phyloP scores from a whole-genome alignment of 2,329 filamentous ascomycete species.

The Plectosphaerella sp. region DNA sequence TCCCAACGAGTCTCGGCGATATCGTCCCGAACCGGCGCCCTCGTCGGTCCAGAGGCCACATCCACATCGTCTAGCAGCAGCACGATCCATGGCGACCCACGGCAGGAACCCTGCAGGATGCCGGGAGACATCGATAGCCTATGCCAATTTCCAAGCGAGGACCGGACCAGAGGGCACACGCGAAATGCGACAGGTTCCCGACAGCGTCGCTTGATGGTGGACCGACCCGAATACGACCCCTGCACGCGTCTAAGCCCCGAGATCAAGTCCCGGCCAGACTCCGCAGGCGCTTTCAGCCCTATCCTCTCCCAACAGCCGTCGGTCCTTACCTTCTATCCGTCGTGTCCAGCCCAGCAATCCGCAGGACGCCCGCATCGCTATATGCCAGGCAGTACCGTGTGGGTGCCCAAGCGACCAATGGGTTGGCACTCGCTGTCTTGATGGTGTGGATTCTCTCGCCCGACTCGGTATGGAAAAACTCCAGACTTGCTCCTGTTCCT shows the following conservation, averaged over 20 bases:
- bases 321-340: constrained; percentile 32
- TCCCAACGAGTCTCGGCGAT: too few species aligned
- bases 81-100: too few species aligned
- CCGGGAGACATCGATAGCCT: too few species aligned
- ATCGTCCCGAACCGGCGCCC: too few species aligned
- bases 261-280: not conserved
- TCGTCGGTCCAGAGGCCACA: too few species aligned
- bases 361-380: constrained; percentile 62
- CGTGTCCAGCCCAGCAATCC: constrained; percentile 59
- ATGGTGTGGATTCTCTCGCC: constrained; percentile 69
- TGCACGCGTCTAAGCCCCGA: not conserved
- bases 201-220: not conserved
- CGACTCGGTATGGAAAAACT: constrained; percentile 68
- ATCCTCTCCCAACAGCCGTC: too few species aligned
- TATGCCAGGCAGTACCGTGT: constrained; percentile 71
- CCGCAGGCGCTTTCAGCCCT: too few species aligned
- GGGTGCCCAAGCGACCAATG: constrained; percentile 72
- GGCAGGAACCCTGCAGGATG: too few species aligned
- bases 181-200: not conserved
- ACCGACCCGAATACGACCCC: not conserved
- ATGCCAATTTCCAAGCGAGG: too few species aligned
- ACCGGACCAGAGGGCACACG: not conserved
- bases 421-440: constrained; percentile 61
- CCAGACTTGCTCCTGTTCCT: constrained; percentile 51
- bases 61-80: too few species aligned